Evolutionary conservation across 2,329 filamentous ascomycete genomes (phyloP).

Genomic region (Xylaria polymorpha): DNA sequence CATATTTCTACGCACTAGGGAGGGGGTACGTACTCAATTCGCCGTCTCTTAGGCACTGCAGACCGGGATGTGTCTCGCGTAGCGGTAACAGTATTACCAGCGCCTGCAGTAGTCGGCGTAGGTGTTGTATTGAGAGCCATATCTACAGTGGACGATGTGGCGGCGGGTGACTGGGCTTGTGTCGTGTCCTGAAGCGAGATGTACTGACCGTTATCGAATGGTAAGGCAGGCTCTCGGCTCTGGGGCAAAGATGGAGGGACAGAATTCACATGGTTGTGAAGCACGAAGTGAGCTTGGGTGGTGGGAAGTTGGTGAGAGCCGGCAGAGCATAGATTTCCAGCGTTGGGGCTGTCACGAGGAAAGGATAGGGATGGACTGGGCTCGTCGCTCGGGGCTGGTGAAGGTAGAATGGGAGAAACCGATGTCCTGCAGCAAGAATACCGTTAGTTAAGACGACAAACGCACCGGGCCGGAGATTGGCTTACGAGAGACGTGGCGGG

Average conservation of each 20-base stretch:
- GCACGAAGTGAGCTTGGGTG: constrained; percentile 47
- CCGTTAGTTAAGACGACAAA: constrained; percentile 22
- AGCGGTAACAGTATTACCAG: constrained; percentile 26
- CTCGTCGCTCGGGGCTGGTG: constrained; percentile 72
- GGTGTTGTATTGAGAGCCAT: constrained; percentile 46
- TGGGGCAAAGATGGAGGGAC: constrained; percentile 26
- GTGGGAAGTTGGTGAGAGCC: constrained; percentile 43
- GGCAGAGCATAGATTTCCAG: constrained; percentile 46
- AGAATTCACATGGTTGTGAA: constrained; percentile 33
- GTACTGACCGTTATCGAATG: constrained; percentile 25
- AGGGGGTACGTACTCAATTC: constrained; percentile 43
- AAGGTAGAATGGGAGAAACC: constrained; percentile 62
- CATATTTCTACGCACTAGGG: background rate
- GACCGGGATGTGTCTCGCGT: constrained; percentile 18
- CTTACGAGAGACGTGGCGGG: constrained; percentile 44
- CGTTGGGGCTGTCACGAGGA: constrained; percentile 52
- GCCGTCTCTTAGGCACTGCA: constrained; percentile 46
- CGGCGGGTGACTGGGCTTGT: constrained; percentile 28
- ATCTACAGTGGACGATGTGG: constrained; percentile 32
- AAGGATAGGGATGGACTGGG: constrained; percentile 59
- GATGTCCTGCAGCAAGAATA: constrained; percentile 33
- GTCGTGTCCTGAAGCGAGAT: constrained; percentile 34
- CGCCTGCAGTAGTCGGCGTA: constrained; percentile 38
- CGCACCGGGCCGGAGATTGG: constrained; percentile 12
- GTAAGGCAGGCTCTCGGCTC: constrained; percentile 34